phyloP scores from a whole-genome alignment of 306 rosid genomes.

The Dalbergia oliveri region DNA sequence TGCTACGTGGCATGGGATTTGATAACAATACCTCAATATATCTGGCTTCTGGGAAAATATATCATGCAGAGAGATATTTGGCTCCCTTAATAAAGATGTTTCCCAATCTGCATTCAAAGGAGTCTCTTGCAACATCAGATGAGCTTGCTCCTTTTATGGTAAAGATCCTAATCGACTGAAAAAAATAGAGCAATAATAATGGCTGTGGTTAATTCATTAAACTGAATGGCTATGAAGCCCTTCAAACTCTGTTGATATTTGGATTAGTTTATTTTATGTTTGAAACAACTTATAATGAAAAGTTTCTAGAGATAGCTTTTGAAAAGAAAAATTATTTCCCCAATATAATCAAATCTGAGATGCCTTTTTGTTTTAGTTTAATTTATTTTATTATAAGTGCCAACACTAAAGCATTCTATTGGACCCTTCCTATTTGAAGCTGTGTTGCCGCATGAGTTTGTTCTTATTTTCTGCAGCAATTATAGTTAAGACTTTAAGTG shows the following conservation, averaged over 20 bases:
- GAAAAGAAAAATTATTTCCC: not conserved
- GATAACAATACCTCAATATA: slow-evolving; percentile 80
- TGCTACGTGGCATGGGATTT: slow-evolving; percentile 96
- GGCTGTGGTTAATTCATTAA: slow-evolving; percentile 22
- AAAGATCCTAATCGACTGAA: slow-evolving; percentile 34
- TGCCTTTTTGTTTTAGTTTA: slow-evolving; percentile 18
- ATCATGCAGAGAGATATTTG: slow-evolving; percentile 76
- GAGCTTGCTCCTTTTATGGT: slow-evolving; percentile 93
- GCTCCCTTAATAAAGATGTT: slow-evolving; percentile 81
- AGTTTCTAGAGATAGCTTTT: not conserved
- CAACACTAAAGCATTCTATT: slow-evolving; percentile 20
- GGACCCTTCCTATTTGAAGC: slow-evolving; percentile 15
- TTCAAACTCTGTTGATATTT: not conserved
- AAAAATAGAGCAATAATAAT: slow-evolving; percentile 30
- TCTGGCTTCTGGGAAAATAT: slow-evolving; percentile 93
- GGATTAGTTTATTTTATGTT: not conserved
- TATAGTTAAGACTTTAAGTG: not conserved
- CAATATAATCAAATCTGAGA: not conserved
- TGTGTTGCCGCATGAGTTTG: slow-evolving; percentile 19
- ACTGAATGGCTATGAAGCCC: slow-evolving; percentile 29
- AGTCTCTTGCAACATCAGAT: slow-evolving; percentile 80
- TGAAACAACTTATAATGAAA: not conserved
- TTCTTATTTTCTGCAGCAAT: slow-evolving; percentile 31
- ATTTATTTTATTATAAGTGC: slow-evolving; percentile 17
- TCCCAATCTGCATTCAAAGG: slow-evolving; percentile 90